A percentile compares a stretch with the other conserved stretches of the same genome.
Conservation (phyloP, 148 eudicot species). For the Salicornia ramosissima region DNA sequence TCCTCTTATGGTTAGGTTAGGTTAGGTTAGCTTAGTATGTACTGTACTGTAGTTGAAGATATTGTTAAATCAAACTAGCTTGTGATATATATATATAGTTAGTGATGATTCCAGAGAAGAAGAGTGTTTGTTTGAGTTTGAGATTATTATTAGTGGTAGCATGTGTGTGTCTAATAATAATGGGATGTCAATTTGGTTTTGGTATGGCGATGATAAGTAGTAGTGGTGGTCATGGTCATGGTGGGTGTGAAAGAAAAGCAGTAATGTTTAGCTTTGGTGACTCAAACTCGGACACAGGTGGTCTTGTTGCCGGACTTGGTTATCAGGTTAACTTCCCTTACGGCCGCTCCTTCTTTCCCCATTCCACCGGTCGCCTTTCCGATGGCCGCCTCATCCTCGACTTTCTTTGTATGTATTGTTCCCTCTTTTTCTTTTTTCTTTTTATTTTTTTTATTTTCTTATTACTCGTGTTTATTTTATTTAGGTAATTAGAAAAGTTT, state of each 20-base stretch:
- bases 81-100: too few species aligned
- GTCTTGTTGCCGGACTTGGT: slow-evolving; percentile 62
- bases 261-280: slow-evolving; percentile 74
- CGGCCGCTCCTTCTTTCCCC: slow-evolving; percentile 54
- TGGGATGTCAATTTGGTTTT: background rate
- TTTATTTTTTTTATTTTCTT: too few species aligned
- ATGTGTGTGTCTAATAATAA: background rate
- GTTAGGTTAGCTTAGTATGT: too few species aligned
- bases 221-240: too few species aligned
- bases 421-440: background rate
- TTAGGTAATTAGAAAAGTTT: too few species aligned
- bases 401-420: slow-evolving; percentile 56
- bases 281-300: slow-evolving; percentile 82
- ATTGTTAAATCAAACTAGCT: too few species aligned
- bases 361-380: slow-evolving; percentile 61
- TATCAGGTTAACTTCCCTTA: slow-evolving; percentile 44
- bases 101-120: slow-evolving; percentile 6
- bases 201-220: too few species aligned
- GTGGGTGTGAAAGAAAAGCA: slow-evolving; percentile 34
- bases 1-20: too few species aligned
- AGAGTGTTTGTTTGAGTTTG: background rate
- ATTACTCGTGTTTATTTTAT: too few species aligned
- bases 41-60: too few species aligned
- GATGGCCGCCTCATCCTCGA: slow-evolving; percentile 77
- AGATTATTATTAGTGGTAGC: background rate